Evolutionary conservation across 2,329 filamentous ascomycete genomes (phyloP).

Genomic region (Thelonectria rubi): DNA sequence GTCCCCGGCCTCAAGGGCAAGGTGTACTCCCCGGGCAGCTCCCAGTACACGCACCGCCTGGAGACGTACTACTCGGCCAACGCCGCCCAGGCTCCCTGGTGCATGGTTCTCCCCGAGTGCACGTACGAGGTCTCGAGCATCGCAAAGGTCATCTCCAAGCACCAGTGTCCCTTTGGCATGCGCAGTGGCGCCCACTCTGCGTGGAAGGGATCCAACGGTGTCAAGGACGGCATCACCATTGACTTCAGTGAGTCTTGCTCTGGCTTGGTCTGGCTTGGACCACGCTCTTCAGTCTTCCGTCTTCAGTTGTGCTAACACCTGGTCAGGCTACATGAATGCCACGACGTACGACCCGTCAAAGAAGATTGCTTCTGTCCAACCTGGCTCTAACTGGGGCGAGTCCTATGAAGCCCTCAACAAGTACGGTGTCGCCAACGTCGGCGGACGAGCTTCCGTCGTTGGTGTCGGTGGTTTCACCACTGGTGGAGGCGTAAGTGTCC

Average conservation of each 20-base stretch:
- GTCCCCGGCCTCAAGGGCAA: conserved; percentile 36
- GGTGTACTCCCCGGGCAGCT: conserved; percentile 31
- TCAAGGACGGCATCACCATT: conserved; percentile 43
- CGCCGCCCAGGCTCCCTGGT: conserved; percentile 43
- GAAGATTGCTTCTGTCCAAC: conserved; percentile 44
- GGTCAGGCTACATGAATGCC: conserved; percentile 39
- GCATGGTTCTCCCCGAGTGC: conserved; percentile 41
- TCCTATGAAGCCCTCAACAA: conserved; percentile 41
- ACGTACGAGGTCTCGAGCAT: conserved; percentile 39
- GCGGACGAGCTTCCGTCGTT: conserved; percentile 52
- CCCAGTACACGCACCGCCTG: conserved; percentile 36
- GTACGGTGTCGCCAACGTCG: conserved; percentile 51
- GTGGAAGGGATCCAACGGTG: conserved; percentile 43
- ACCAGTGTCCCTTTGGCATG: conserved; percentile 44
- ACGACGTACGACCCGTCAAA: conserved; percentile 43
- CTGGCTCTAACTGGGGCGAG: conserved; percentile 55
- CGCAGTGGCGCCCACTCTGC: conserved; percentile 47
- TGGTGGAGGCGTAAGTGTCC: conserved; percentile 36
- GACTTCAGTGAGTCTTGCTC: conserved; percentile 34
- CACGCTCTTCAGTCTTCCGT: no score
- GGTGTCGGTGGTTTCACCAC: conserved; percentile 45
- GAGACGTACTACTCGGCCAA: conserved; percentile 45
- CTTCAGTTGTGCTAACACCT: background rate
- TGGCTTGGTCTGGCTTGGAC: no score
- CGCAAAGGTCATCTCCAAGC: conserved; percentile 30